Evolutionary conservation across 768 basidiomycete species (phyloP), one percentile per base, ranked within the genome.

Genomic region (Chlorophyllum brunneum): DNA sequence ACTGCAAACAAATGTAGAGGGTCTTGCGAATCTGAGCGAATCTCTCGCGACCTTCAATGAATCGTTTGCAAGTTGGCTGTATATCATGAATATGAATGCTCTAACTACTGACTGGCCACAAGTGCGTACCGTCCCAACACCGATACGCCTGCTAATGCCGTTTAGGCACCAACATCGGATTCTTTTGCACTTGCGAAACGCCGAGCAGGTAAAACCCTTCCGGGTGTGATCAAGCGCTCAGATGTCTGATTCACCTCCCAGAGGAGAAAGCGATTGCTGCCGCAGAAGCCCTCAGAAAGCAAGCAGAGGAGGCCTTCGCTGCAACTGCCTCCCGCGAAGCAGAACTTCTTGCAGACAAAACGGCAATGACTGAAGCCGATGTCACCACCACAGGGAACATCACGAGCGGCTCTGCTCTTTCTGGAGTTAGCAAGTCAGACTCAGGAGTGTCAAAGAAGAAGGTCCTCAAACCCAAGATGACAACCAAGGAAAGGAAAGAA

Each of bases 61-160:
- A 67, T 82, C 84, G 11, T 95, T 98, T 62, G 88, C 94, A 11
- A 92, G 89, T 63, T 95, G 85, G 80, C 68, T 95, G 9, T 95
- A 94, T 64, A 82, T 86, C 20, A 85, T 95, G 82, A 87, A 91
- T 63, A 95, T 98, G 92, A 93, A 95, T 63, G 84, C 92, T 2
- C 78, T 95, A 51, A 93, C 92, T n/a, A 85, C 85, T 0, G 94
- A 97, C 64, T 97, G 92, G 92, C 83, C 81, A 0, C 87, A 94
- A 77, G 92, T 86, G 56, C 53, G 75, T 56, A 2, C 59, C 15
- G 24, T 29, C 27, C 27, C 22, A 34, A 5, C 13, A 36, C 13
- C 16, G 15, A 38, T 18, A 50, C 36, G 11, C 4, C 5, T 11
- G 20, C 11, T 53, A 26, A 36, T n/a, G 34, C 23, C 20, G 51